Conservation (phyloP, 176 grass and related monocot genomes). For the Oryza rufipogon region DNA sequence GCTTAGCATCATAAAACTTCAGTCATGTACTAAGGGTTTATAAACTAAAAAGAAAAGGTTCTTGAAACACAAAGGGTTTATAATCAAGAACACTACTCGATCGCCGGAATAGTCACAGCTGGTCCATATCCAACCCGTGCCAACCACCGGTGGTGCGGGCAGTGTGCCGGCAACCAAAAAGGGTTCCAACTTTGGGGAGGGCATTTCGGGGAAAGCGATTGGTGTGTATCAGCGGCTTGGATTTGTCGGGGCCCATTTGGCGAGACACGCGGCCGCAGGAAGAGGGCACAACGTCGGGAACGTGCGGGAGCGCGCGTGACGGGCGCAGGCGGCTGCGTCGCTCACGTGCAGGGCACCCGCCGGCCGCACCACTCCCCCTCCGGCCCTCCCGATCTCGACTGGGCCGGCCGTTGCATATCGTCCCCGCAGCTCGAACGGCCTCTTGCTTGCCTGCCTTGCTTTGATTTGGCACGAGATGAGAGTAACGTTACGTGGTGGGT, state of each 20-base stretch:
- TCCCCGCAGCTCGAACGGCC: background rate
- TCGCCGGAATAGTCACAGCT: no score
- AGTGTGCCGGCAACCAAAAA: background rate
- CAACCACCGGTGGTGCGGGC: no score
- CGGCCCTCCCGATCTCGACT: background rate
- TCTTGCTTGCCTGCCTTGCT: background rate
- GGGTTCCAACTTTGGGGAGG: background rate
- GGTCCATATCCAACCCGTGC: no score
- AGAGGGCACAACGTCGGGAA: slow-evolving; percentile 11
- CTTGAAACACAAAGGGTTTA: no score
- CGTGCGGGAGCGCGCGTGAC: background rate
- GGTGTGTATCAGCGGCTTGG: background rate
- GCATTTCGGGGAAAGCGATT: slow-evolving; percentile 21
- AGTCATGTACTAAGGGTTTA: no score
- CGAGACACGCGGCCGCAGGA: background rate
- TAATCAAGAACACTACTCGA: no score
- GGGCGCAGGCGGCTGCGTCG: background rate
- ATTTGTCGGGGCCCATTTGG: background rate
- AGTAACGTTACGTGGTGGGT: background rate
- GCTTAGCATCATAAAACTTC: no score
- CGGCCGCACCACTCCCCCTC: background rate
- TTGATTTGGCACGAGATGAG: background rate
- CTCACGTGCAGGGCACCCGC: slow-evolving; percentile 28
- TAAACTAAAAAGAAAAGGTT: no score
- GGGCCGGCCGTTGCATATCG: background rate